phyloP scores from a whole-genome alignment of 257 asterid genomes.

The Lantana camara region DNA sequence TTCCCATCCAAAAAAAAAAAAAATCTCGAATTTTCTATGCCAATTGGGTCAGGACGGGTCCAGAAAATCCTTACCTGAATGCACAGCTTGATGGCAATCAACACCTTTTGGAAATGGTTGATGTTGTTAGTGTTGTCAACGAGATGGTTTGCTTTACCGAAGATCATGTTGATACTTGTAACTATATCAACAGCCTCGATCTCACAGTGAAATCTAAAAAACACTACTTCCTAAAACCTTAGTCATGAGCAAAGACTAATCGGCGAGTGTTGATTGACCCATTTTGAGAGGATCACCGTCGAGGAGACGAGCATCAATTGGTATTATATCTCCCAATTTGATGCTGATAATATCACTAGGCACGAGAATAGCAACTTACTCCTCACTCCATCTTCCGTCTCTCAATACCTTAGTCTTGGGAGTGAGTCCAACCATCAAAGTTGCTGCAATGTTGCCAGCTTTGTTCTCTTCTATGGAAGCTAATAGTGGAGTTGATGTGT shows the following conservation, averaged over 20 bases:
- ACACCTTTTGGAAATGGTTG: slow-evolving; percentile 91
- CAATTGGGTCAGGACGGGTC: too few species aligned
- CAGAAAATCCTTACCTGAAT: too few species aligned
- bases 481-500: slow-evolving; percentile 66
- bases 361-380: slow-evolving; percentile 71
- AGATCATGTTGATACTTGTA: slow-evolving; percentile 80
- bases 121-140: slow-evolving; percentile 78
- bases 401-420: slow-evolving; percentile 77
- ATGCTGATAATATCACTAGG: too few species aligned
- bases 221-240: slow-evolving; percentile 61
- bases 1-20: too few species aligned
- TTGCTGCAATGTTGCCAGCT: slow-evolving; percentile 78
- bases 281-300: slow-evolving; percentile 85
- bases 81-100: too few species aligned
- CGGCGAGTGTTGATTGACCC: slow-evolving; percentile 83
- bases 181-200: slow-evolving; percentile 81
- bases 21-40: too few species aligned
- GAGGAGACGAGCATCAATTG: slow-evolving; percentile 80
- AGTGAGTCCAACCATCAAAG: slow-evolving; percentile 74
- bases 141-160: slow-evolving; percentile 88
- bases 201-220: slow-evolving; percentile 86
- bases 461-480: slow-evolving; percentile 75
- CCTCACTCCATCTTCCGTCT: slow-evolving; percentile 77
- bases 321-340: slow-evolving; percentile 82
- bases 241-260: slow-evolving; percentile 75